phyloP scores from a whole-genome alignment of 2,329 filamentous ascomycete species.

The Exophiala aquamarina region DNA sequence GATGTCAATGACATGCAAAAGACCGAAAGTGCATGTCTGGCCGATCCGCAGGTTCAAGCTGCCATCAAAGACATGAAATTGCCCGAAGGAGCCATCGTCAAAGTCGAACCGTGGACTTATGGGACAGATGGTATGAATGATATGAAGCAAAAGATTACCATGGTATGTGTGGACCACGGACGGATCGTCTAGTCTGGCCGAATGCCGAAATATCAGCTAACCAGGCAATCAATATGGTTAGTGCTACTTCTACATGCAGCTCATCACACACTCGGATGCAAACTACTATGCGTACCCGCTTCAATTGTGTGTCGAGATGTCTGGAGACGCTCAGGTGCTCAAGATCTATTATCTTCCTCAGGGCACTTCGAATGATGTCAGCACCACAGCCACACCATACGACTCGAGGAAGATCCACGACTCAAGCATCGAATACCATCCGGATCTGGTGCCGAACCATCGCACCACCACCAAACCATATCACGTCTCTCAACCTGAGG shows the following conservation, averaged over 20 bases:
- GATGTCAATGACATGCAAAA: slow-evolving; percentile 51
- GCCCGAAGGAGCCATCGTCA: slow-evolving; percentile 45
- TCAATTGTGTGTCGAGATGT: slow-evolving; percentile 54
- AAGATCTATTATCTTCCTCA: slow-evolving; percentile 52
- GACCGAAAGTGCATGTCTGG: slow-evolving; percentile 50
- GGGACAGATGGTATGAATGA: slow-evolving; percentile 55
- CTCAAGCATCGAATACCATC: slow-evolving; percentile 37
- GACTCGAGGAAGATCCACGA: slow-evolving; percentile 44
- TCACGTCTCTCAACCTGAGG: slow-evolving; percentile 38
- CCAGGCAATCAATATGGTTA: no score
- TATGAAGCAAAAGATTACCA: slow-evolving; percentile 48
- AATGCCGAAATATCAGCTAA: no score
- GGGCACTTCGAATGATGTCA: slow-evolving; percentile 40
- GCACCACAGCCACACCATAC: slow-evolving; percentile 37
- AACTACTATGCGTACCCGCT: slow-evolving; percentile 61
- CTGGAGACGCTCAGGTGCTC: slow-evolving; percentile 50
- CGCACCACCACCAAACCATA: slow-evolving; percentile 39
- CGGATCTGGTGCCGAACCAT: slow-evolving; percentile 31
- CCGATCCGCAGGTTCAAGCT: slow-evolving; percentile 42
- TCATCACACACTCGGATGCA: slow-evolving; percentile 46
- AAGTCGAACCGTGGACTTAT: slow-evolving; percentile 59
- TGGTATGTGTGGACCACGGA: slow-evolving; percentile 37
- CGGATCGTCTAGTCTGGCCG: background rate
- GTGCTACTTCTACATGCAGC: slow-evolving; percentile 42
- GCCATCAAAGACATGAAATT: slow-evolving; percentile 46